phyloP scores from a whole-genome alignment of 2,329 filamentous ascomycete genomes.

The Leptoxyphium fumago region DNA sequence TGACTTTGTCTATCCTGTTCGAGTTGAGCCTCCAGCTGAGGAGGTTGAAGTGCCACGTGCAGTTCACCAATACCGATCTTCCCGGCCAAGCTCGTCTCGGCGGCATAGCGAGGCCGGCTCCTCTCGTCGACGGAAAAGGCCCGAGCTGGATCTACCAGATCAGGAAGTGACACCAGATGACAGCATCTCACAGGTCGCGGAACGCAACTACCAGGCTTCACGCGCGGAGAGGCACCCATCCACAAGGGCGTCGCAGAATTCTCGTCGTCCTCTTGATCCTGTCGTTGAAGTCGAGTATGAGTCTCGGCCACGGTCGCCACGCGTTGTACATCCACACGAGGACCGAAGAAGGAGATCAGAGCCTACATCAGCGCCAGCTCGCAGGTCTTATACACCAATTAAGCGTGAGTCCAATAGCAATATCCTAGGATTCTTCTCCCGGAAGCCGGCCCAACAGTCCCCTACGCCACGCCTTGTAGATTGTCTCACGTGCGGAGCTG shows the following conservation, averaged over 20 bases:
- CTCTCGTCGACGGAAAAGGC: neutral
- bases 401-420: conserved; percentile 1
- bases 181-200: conserved; percentile 18
- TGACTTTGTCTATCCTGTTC: neutral
- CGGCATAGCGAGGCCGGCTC: neutral
- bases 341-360: conserved; percentile 7
- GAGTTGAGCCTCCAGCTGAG: neutral
- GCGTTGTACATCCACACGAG: conserved; percentile 7
- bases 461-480: conserved; percentile 28
- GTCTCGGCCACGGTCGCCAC: conserved; percentile 10
- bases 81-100: neutral
- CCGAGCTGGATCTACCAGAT: conserved; percentile 1
- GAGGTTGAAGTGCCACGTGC: neutral
- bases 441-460: conserved; percentile 7
- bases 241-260: neutral
- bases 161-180: conserved; percentile 17
- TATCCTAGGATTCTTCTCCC: conserved; percentile 12
- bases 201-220: conserved; percentile 1
- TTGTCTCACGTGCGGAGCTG: conserved; percentile 57
- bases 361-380: neutral
- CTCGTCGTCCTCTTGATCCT: conserved; percentile 2
- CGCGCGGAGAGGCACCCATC: neutral
- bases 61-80: neutral
- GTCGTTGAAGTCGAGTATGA: conserved; percentile 11
- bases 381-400: neutral